These are phyloP conservation scores for Aspergillus proliferans DNA, from an alignment of 2,329 filamentous ascomycete species.

Conservation along the genomic window DNA sequence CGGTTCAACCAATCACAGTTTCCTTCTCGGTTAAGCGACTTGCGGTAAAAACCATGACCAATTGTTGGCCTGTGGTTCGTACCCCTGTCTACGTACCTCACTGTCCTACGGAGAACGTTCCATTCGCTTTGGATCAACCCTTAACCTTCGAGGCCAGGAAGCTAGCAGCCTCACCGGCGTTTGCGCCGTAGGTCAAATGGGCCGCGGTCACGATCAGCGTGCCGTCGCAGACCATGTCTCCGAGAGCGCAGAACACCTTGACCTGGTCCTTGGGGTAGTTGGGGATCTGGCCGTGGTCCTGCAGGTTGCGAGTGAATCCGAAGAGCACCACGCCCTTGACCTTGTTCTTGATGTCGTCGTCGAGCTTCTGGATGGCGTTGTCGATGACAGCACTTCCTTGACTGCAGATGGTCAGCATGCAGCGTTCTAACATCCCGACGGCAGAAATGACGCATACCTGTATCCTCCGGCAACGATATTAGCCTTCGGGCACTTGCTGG, in stretches of 20 bases:
- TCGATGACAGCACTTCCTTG: constrained; percentile 43
- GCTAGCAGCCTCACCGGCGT: constrained; percentile 11
- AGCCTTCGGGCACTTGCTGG: constrained; percentile 40
- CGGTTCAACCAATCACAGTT: not conserved
- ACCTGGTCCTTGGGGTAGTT: constrained; percentile 15
- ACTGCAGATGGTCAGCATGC: constrained; percentile 4
- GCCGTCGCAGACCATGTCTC: constrained; percentile 22
- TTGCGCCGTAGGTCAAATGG: constrained; percentile 17
- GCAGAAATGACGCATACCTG: constrained; percentile 25
- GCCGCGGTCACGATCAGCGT: constrained; percentile 17
- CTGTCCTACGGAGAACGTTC: too few relatives aligned
- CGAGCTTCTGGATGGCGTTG: constrained; percentile 33
- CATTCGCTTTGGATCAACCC: not conserved
- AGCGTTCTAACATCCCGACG: not conserved
- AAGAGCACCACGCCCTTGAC: constrained; percentile 40
- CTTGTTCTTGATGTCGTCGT: constrained; percentile 13
- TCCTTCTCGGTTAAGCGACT: not conserved
- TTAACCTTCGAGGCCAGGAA: constrained; percentile 14
- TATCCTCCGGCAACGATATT: constrained; percentile 40
- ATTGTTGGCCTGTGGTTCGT: not conserved
- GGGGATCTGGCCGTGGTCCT: constrained; percentile 29
- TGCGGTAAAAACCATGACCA: not conserved
- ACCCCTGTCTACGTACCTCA: not conserved
- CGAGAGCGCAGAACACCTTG: constrained; percentile 18
- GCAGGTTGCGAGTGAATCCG: constrained; percentile 37